Evolutionary conservation across 2,329 filamentous ascomycete genomes (phyloP).

Genomic region (Pyrenophora seminiperda): DNA sequence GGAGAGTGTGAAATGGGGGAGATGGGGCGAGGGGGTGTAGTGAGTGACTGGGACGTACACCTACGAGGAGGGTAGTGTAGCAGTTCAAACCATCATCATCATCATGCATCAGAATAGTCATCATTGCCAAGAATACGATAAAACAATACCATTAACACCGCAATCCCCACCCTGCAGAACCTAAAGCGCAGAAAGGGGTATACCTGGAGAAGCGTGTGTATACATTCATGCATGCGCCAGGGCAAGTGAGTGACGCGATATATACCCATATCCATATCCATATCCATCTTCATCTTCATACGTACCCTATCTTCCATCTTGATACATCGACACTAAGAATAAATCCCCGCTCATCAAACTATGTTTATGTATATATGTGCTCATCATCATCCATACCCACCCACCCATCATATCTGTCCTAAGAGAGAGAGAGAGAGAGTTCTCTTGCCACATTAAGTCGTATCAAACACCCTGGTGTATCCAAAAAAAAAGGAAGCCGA

Average conservation of each 20-base stretch:
- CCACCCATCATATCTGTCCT: background rate
- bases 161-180: too few species aligned
- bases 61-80: background rate
- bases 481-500: too few species aligned
- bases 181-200: too few species aligned
- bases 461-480: background rate
- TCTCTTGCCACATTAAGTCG: slow-evolving; percentile 13
- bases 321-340: background rate
- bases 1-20: background rate
- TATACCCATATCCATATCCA: background rate
- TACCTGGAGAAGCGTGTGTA: too few species aligned
- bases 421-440: too few species aligned
- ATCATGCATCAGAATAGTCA: too few species aligned
- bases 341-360: background rate
- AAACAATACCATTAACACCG: too few species aligned
- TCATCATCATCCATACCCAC: background rate
- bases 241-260: background rate
- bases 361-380: slow-evolving; percentile 2
- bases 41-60: background rate
- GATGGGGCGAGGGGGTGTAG: background rate
- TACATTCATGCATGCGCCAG: too few species aligned
- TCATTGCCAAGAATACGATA: too few species aligned
- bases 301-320: too few species aligned
- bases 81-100: too few species aligned
- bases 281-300: too few species aligned